phyloP scores from a whole-genome alignment of 2,329 filamentous ascomycete species.

The Botrytis squamosa region DNA sequence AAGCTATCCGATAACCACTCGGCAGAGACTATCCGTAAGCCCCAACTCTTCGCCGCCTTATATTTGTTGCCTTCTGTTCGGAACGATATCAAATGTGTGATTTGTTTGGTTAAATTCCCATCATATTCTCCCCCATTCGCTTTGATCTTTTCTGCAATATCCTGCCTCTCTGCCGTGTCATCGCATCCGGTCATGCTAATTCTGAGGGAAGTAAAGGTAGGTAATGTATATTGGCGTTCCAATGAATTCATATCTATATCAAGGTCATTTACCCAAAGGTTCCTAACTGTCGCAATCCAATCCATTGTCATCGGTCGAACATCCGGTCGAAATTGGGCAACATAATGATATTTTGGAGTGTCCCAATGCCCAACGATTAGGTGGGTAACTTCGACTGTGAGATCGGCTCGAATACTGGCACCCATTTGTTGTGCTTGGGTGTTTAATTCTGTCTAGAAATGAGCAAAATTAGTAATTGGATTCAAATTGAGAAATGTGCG shows the following conservation, averaged over 20 bases:
- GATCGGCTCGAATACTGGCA: constrained; percentile 81
- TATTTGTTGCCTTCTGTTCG: constrained; percentile 86
- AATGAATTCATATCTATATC: constrained; percentile 70
- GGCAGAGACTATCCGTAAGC: constrained; percentile 72
- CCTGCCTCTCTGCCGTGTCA: constrained; percentile 64
- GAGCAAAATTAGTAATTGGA: constrained; percentile 11
- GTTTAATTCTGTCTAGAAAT: constrained; percentile 52
- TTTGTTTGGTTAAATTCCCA: constrained; percentile 79
- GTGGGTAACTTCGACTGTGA: constrained; percentile 95
- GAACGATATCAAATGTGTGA: constrained; percentile 84
- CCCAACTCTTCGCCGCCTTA: constrained; percentile 79
- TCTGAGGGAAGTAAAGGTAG: constrained; percentile 60
- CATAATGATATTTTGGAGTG: constrained; percentile 93
- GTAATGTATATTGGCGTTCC: constrained; percentile 64
- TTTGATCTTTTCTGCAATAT: constrained; percentile 61
- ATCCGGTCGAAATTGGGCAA: constrained; percentile 84
- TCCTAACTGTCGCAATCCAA: constrained; percentile 80
- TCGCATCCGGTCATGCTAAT: constrained; percentile 72
- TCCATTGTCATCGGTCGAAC: constrained; percentile 77
- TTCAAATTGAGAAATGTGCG: background rate
- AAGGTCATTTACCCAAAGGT: constrained; percentile 76
- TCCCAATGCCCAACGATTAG: constrained; percentile 86
- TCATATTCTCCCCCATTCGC: constrained; percentile 81
- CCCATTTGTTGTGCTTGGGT: constrained; percentile 75
- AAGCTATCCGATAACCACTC: constrained; percentile 86